Evolutionary conservation across 2,329 filamentous ascomycete genomes (phyloP).

Genomic region (Pseudogymnoascus destructans): DNA sequence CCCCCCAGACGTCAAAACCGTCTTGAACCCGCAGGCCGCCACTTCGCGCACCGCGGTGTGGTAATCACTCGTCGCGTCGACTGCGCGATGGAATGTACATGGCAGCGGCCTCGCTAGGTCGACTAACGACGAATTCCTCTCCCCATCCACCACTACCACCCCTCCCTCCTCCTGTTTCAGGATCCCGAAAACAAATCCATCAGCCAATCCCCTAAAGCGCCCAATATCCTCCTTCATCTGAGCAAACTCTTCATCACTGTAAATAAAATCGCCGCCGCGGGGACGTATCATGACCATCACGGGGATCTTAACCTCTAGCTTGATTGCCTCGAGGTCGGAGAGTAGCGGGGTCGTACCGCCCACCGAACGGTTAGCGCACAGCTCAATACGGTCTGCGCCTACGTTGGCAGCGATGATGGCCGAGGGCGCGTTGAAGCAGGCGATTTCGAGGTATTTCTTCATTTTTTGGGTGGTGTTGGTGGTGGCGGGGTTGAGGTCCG

Average conservation of each 20-base stretch:
- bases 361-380: slow-evolving; percentile 30
- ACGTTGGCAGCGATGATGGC: slow-evolving; percentile 30
- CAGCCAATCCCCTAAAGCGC: slow-evolving; percentile 26
- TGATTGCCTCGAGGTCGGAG: slow-evolving; percentile 12
- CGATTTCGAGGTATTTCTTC: slow-evolving; percentile 31
- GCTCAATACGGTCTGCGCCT: slow-evolving; percentile 39
- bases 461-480: background rate
- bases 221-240: slow-evolving; percentile 32
- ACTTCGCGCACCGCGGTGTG: slow-evolving; percentile 27
- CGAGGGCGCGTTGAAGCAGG: slow-evolving; percentile 34
- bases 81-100: slow-evolving; percentile 43
- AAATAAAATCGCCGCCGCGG: slow-evolving; percentile 33
- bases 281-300: slow-evolving; percentile 42
- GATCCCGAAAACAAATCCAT: slow-evolving; percentile 41
- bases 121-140: slow-evolving; percentile 32
- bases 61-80: slow-evolving; percentile 31
- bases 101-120: slow-evolving; percentile 28
- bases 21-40: slow-evolving; percentile 32
- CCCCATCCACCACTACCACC: slow-evolving; percentile 27
- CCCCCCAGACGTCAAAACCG: slow-evolving; percentile 37
- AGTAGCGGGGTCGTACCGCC: slow-evolving; percentile 32
- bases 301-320: slow-evolving; percentile 25
- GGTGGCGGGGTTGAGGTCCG: background rate
- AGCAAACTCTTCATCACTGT: slow-evolving; percentile 30
- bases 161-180: slow-evolving; percentile 22